These are phyloP conservation scores for Musa troglodytarum DNA, from an alignment of 176 grass and related monocot species.

Conservation along the genomic window DNA sequence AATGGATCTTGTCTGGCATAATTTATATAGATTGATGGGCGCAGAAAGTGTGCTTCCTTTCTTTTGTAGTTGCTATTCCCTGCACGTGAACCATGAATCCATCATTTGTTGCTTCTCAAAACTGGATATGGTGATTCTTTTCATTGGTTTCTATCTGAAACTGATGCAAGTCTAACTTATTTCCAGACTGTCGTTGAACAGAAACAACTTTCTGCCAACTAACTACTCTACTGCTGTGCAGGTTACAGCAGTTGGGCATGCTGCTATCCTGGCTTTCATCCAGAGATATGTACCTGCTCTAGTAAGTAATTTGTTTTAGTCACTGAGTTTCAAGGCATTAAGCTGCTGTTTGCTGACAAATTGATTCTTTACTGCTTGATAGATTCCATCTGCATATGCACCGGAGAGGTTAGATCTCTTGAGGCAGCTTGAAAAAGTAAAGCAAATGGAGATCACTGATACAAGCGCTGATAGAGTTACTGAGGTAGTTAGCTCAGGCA, in stretches of 20 bases:
- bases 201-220: not conserved
- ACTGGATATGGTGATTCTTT: too few species aligned
- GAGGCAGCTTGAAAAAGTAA: conserved; percentile 88
- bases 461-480: conserved; percentile 33
- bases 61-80: too few species aligned
- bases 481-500: conserved; percentile 22
- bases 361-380: not conserved
- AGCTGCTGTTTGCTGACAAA: not conserved
- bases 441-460: conserved; percentile 63
- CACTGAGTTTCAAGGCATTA: not conserved
- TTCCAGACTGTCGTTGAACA: too few species aligned
- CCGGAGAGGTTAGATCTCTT: conserved; percentile 92
- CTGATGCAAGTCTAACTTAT: too few species aligned
- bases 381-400: conserved; percentile 98
- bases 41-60: too few species aligned
- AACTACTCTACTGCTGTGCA: conserved; percentile 7
- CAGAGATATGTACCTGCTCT: conserved; percentile 95
- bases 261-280: conserved; percentile 97
- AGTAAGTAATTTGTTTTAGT: conserved; percentile 36
- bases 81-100: too few species aligned
- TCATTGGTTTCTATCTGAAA: too few species aligned
- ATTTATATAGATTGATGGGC: too few species aligned
- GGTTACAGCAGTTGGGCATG: conserved; percentile 96
- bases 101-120: too few species aligned
- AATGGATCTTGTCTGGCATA: too few species aligned